These are phyloP conservation scores for Clathrospora elynae DNA, from an alignment of 2,329 filamentous ascomycete species.

Conservation along the genomic window DNA sequence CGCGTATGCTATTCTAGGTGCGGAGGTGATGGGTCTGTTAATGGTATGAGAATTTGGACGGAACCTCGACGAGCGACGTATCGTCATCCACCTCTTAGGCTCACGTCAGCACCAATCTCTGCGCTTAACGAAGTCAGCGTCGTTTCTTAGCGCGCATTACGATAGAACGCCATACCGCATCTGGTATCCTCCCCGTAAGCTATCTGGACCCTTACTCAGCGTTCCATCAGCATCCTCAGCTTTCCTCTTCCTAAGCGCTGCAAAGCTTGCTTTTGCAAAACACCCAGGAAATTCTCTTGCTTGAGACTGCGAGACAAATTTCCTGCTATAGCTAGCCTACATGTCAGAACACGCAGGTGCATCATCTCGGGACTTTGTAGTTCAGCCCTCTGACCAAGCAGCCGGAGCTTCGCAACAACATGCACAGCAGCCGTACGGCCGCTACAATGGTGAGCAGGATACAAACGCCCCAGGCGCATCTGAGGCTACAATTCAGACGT, in stretches of 20 bases:
- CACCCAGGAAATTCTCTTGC: conserved; percentile 13
- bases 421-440: conserved; percentile 25
- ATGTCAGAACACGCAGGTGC: conserved; percentile 39
- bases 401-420: conserved; percentile 25
- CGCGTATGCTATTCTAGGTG: no score
- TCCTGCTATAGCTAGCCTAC: conserved; percentile 22
- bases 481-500: conserved; percentile 21
- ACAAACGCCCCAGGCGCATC: conserved; percentile 28
- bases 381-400: conserved; percentile 45
- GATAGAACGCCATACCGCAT: conserved; percentile 10
- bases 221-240: conserved; percentile 26
- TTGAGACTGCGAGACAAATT: conserved; percentile 22
- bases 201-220: conserved; percentile 30
- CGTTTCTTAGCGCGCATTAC: not conserved
- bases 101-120: conserved; percentile 1
- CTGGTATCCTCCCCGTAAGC: conserved; percentile 16
- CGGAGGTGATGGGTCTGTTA: no score
- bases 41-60: no score
- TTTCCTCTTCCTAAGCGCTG: conserved; percentile 4
- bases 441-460: conserved; percentile 34
- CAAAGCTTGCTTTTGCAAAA: conserved; percentile 9
- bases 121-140: not conserved
- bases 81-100: not conserved
- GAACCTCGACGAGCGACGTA: no score
- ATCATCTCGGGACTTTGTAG: conserved; percentile 37